Percentiles rank a stretch among this genome's conserved stretches.
These are phyloP conservation scores for Aphanomyces euteiches DNA, from an alignment of 352 stramenopile species.

Conservation along the genomic window DNA sequence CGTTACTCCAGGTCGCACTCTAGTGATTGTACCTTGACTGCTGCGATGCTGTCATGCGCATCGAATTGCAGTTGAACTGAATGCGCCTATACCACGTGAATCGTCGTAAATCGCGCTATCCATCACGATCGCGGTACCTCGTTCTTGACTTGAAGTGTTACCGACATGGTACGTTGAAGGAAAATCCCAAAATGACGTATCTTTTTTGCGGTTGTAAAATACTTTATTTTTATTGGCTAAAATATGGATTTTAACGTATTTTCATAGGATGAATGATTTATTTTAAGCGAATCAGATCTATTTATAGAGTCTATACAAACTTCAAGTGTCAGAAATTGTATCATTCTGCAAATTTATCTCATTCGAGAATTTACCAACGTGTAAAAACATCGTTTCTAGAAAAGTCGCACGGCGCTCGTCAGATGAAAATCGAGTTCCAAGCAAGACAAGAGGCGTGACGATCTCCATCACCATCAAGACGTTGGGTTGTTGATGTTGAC, in stretches of 20 bases:
- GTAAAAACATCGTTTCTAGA: too few relatives aligned
- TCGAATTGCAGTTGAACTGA: slow-evolving; percentile 65
- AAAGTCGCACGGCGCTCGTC: too few relatives aligned
- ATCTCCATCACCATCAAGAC: too few relatives aligned
- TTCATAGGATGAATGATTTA: not conserved
- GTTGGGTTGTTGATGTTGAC: too few relatives aligned
- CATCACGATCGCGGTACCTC: slow-evolving; percentile 26
- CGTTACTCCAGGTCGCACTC: not conserved
- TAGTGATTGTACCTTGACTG: slow-evolving; percentile 50
- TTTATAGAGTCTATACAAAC: too few relatives aligned
- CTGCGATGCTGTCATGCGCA: slow-evolving; percentile 67
- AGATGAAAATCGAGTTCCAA: too few relatives aligned
- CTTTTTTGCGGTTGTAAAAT: not conserved
- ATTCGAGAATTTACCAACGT: too few relatives aligned
- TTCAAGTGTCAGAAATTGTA: too few relatives aligned
- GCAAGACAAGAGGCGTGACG: too few relatives aligned
- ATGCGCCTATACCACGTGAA: slow-evolving; percentile 35
- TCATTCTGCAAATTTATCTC: too few relatives aligned
- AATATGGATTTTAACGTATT: slow-evolving; percentile 3
- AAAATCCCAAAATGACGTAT: slow-evolving; percentile 12
- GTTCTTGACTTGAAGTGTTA: slow-evolving; percentile 81
- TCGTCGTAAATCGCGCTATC: not conserved
- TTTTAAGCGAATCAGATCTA: too few relatives aligned
- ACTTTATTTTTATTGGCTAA: slow-evolving; percentile 9
- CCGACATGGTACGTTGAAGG: slow-evolving; percentile 33